Evolutionary conservation across 495 filamentous ascomycete genomes (phyloP), one percentile per base, ranked within the genome.

Genomic region (Lepidopterella palustris): DNA sequence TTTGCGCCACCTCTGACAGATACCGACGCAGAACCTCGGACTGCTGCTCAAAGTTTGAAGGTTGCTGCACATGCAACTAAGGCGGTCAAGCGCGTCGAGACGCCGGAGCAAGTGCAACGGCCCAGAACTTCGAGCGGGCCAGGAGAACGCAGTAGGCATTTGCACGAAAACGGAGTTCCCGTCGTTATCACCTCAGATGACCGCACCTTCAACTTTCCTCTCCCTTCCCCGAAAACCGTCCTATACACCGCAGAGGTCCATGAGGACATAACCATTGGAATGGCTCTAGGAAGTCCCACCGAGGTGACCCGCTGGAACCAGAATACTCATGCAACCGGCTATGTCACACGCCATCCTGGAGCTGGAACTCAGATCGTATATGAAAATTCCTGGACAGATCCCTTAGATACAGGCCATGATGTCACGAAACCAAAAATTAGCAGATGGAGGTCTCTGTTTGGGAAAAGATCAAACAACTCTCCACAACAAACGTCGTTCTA

Each of bases 381-480:
- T 15, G 51, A 57, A 32, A 45, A 63, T 60, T n/a, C 49, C 56
- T 31, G 57, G 45, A 23, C 51, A 45, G 28, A 60, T 29, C 35
- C 45, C 23, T 21, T 51, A 53, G 54, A 66, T 52, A 63, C 53
- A 47, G 60, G 49, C 20, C 67, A 54, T 49, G 55, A 70, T 45
- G 56, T 53, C 10, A 50, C 68, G 18, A 73, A 75, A 31, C 70
- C 71, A 13, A 84, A 79, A 56, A 62, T 76, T 6, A 79, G 79
- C 57, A 81, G 79, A 58, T 85, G 82, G 82, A 83, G 76, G 70
- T 68, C 65, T 0, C 77, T 80, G 52, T 74, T 85, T 61, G 79
- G 79, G 1, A 84, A 77, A 55, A 70, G 69, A 66, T 71, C 71
- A 9, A 42, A 71, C 20, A 60, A 68, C 42, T 63, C 70, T 11